Evolutionary conservation across 441 rosid genomes (phyloP).

Genomic region (Biscutella auriculata): DNA sequence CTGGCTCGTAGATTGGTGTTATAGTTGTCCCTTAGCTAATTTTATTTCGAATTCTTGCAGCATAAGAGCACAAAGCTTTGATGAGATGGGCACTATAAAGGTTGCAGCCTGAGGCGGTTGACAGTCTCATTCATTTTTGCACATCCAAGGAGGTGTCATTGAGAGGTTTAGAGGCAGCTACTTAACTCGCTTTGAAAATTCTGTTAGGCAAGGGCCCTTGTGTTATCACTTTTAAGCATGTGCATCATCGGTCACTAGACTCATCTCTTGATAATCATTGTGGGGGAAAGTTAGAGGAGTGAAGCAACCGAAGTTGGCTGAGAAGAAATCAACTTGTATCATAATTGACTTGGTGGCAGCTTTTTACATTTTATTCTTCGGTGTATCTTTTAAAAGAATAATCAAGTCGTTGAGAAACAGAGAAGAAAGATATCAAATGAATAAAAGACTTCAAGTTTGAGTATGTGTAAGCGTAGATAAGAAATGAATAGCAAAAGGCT

Average conservation of each 20-base stretch:
- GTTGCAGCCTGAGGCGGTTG: conserved; percentile 46
- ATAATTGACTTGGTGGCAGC: background rate
- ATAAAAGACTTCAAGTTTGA: background rate
- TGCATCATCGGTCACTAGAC: background rate
- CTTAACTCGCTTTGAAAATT: conserved; percentile 22
- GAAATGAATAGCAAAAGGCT: background rate
- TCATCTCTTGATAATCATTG: background rate
- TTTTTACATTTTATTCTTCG: conserved; percentile 1
- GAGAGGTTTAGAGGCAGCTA: conserved; percentile 29
- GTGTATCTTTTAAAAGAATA: background rate
- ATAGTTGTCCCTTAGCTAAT: background rate
- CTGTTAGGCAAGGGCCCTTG: conserved; percentile 30
- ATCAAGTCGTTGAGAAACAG: too few relatives aligned
- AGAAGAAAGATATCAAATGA: background rate
- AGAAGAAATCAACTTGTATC: background rate
- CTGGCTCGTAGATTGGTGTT: background rate
- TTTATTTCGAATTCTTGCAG: conserved; percentile 25
- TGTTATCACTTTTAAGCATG: background rate
- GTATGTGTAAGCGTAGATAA: background rate
- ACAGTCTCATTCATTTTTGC: background rate
- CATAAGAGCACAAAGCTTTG: conserved; percentile 65
- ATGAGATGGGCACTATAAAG: conserved; percentile 54
- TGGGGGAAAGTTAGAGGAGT: background rate
- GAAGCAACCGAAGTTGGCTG: background rate
- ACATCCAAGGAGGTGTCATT: conserved; percentile 21